These are phyloP conservation scores for Sphaceloma murrayae DNA, from an alignment of 2,329 filamentous ascomycete genomes.

Conservation along the genomic window DNA sequence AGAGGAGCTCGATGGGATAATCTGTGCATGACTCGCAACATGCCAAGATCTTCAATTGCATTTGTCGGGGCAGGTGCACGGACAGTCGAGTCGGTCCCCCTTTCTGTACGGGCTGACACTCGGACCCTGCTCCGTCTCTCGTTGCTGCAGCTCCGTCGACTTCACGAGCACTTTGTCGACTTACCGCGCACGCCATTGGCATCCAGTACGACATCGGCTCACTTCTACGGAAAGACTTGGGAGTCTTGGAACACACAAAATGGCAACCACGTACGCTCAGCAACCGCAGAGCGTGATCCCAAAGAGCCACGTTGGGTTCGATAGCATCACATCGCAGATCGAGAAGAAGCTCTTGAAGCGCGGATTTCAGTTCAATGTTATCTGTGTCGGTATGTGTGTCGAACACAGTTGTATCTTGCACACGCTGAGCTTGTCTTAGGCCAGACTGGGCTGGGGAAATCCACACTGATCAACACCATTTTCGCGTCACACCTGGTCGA, in stretches of 20 bases:
- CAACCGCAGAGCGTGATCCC: conserved; percentile 57
- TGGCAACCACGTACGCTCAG: conserved; percentile 58
- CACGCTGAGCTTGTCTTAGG: conserved; percentile 94
- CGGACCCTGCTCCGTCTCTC: conserved; percentile 11
- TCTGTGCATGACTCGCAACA: conserved; percentile 12
- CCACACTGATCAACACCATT: conserved; percentile 98
- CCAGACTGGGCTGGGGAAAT: conserved; percentile 97
- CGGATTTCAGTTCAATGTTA: conserved; percentile 99
- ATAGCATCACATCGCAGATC: conserved; percentile 99
- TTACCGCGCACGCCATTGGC: neutral
- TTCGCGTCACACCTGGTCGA: conserved; percentile 99
- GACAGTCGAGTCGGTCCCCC: conserved; percentile 7
- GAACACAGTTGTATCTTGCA: conserved; percentile 45
- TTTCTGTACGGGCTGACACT: neutral
- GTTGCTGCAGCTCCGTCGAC: conserved; percentile 1
- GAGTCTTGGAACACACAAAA: conserved; percentile 28
- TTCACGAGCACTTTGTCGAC: neutral
- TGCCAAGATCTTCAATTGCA: conserved; percentile 10
- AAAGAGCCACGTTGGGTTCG: conserved; percentile 98
- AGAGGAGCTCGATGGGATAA: conserved; percentile 11
- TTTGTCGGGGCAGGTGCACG: conserved; percentile 1
- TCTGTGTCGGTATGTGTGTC: conserved; percentile 80
- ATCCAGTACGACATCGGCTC: neutral
- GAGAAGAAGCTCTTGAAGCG: conserved; percentile 99
- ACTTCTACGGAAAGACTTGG: too few relatives aligned